These are phyloP conservation scores for Fusarium torreyae DNA, from an alignment of 2,329 filamentous ascomycete species.

Conservation along the genomic window DNA sequence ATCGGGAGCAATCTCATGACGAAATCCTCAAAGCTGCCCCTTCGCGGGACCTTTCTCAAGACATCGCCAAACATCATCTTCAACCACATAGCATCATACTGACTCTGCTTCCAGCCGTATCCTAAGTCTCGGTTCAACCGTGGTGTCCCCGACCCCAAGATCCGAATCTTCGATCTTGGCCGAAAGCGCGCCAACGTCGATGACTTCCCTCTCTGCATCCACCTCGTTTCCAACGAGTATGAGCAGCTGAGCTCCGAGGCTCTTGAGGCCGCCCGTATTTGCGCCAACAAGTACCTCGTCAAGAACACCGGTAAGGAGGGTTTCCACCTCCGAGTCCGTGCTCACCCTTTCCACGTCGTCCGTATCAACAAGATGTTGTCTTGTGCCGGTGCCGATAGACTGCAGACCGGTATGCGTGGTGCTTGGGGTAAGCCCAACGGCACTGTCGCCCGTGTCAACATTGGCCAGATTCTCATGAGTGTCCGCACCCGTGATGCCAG, in stretches of 20 bases:
- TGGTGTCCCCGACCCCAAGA: constrained; percentile 89
- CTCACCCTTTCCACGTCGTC: constrained; percentile 99
- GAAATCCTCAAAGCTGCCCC: constrained; percentile 22
- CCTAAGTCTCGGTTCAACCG: constrained; percentile 99
- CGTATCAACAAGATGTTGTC: constrained; percentile 99
- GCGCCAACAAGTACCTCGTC: constrained; percentile 98
- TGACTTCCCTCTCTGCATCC: constrained; percentile 99
- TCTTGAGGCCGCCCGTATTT: constrained; percentile 99
- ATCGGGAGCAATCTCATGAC: constrained; percentile 22
- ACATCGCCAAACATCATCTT: constrained; percentile 13
- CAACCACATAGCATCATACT: constrained; percentile 24
- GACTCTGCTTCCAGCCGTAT: constrained; percentile 77
- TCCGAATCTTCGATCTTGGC: constrained; percentile 99
- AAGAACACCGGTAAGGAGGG: constrained; percentile 80
- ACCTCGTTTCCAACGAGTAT: constrained; percentile 99
- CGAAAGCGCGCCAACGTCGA: constrained; percentile 99
- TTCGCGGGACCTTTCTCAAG: constrained; percentile 1
- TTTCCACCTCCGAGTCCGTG: constrained; percentile 84
- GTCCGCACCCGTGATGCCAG: constrained; percentile 96
- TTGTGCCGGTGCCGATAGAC: constrained; percentile 99
- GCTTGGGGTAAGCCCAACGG: constrained; percentile 99
- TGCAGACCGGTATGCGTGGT: constrained; percentile 99
- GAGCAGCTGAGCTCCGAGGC: constrained; percentile 99
- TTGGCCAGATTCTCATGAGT: constrained; percentile 98
- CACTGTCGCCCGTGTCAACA: constrained; percentile 99